phyloP scores from a whole-genome alignment of 805 yeast species.

The Sugiyamaella americana region DNA sequence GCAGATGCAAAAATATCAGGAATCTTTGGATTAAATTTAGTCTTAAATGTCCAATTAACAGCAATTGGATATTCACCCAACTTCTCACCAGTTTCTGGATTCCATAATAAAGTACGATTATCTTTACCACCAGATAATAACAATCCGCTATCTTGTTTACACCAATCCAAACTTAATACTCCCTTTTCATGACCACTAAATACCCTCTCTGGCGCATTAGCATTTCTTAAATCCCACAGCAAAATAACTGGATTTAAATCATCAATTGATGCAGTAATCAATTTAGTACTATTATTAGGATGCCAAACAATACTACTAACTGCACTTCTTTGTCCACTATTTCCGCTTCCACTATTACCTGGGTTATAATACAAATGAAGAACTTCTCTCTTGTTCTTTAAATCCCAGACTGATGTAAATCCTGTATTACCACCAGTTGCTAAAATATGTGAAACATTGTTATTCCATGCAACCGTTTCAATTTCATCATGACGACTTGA shows the following conservation, averaged over 20 bases:
- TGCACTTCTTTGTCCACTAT: constrained; percentile 51
- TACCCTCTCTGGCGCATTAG: constrained; percentile 78
- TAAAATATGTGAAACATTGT: constrained; percentile 72
- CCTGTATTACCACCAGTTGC: constrained; percentile 86
- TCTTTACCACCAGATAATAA: constrained; percentile 91
- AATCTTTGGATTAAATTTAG: constrained; percentile 77
- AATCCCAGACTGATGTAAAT: constrained; percentile 89
- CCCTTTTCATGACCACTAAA: constrained; percentile 83
- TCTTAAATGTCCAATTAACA: constrained; percentile 89
- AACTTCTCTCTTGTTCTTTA: constrained; percentile 81
- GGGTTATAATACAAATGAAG: constrained; percentile 67
- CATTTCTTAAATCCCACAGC: constrained; percentile 92
- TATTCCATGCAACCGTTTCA: constrained; percentile 83
- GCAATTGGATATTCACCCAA: constrained; percentile 87
- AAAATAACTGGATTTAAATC: constrained; percentile 75
- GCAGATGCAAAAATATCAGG: constrained; percentile 69
- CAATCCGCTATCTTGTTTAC: constrained; percentile 68
- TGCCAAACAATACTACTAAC: constrained; percentile 91
- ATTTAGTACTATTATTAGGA: constrained; percentile 77
- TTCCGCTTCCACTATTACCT: constrained; percentile 34
- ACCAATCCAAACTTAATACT: constrained; percentile 89
- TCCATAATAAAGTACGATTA: constrained; percentile 83
- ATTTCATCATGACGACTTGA: constrained; percentile 72
- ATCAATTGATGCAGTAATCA: constrained; percentile 80
- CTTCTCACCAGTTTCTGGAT: constrained; percentile 66